Base-by-base conservation (phyloP, 129 eudicot species). In the Solidago caesia region DNA sequence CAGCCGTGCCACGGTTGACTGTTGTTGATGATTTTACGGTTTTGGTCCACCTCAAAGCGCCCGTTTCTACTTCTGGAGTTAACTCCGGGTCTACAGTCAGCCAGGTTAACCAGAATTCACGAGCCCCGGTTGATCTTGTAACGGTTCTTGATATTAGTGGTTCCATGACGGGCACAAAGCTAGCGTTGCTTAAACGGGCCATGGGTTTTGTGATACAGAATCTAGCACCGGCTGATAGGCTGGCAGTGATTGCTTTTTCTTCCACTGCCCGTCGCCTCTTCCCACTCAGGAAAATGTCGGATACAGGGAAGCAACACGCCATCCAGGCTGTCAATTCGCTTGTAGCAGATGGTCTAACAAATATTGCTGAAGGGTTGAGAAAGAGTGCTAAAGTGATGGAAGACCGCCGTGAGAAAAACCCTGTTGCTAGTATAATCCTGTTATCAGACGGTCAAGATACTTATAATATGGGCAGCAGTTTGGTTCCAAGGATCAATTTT, bases 121-220 rank as follows among this genome's bases (percentile, higher is more conserved):
- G 97, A 4, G 90, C 94, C 6, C 86, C 97, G 5, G 87, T 92
- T 29, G 97, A 92, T 65, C 91, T 92, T 5, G 94, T 92, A 16
- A 89, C 96, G 0, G 91, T 92, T 64, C 94, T 92, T 47, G 97
- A 92, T 73, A 83, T 87, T 12, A 92, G 97, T 77, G 97, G 97
- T 5, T 89, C 96, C 74, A 92, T 92, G 97, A 82, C 91, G 4
- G 97, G 97, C 10, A 86, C 93, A 3, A 92, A 92, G 75, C 87
- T 92, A 14, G 88, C 91, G 33, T 79, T 92, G 67, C 82, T 92
- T 26, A 92, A 92, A 75, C 89, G 93, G 39, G 97, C 96, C 53
- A 87, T 89, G 93, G 91, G 93, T 29, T 89, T 92, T 64, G 94
- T 92, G 75, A 88, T 92, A 57, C 91, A 89, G 72, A 89, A 87